Evolutionary conservation across 257 asterid genomes (phyloP), one percentile per base, ranked within the genome.

Genomic region (Gardenia jasminoides): DNA sequence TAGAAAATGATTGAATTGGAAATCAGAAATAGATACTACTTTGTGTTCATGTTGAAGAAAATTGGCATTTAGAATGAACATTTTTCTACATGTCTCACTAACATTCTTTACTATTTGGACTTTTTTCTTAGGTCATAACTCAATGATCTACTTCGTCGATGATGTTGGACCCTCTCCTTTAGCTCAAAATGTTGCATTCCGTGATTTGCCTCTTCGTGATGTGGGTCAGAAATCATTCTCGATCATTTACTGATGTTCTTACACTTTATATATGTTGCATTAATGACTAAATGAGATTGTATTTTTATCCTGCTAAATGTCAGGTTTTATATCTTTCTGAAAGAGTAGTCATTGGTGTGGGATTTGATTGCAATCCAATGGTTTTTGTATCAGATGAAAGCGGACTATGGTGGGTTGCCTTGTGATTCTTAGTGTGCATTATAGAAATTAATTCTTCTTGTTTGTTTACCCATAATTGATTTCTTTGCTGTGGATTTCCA

Each of bases 191-290:
- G 92, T 96, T 80, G 94, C 98, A 77, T 85, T 91, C 85, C 97
- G 97, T 79, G 96, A 93, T 91, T 89, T 96, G 95, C 99, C 98
- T 58, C 99, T 96, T 87, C 98, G 97, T 85, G 97, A 96, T 93
- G 99, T 93, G 98, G 99, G 98, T 96, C 97, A 89, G 97, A 93
- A 89, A 91, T 94, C 93, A 80, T 85, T 86, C 94, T 88, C 83
- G 52, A 76, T 80, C 80, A 87, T 83, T 74, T 74, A 65, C 58
- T 41, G 33, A 26, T 80, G 13, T 80, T 77, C 70, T 59, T 81
- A 31, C 78, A 66, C 80, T 78, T 78, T 81, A 46, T 77, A 64
- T 74, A 64, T 74, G 75, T 59, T 78, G 58, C 73, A 68, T 76
- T 75, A 75, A 76, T 78, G 82, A 79, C 76, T 80, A 80, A 78